Evolutionary conservation across 768 basidiomycete species (phyloP), one percentile per base, ranked within the genome.

Genomic region (Panaeolus papilionaceus): DNA sequence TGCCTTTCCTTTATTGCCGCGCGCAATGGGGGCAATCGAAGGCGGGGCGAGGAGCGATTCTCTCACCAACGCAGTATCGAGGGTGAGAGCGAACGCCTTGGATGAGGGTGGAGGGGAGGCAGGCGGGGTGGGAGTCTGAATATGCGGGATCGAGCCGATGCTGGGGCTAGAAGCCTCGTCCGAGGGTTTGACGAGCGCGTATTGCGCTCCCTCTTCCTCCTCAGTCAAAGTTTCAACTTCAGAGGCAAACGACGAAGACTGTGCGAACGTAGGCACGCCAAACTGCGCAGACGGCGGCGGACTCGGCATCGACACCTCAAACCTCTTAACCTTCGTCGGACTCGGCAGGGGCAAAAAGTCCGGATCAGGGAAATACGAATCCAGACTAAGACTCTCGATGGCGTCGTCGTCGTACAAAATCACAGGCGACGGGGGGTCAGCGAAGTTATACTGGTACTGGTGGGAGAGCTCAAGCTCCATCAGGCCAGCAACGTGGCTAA

Each of bases 51-150:
- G 20, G 23, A 54, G 64, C 4, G 14, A 62, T 51, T 64, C 37
- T n/a, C 28, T 49, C 42, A 49, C 47, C 69, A 65, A 47, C 16
- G 62, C 62, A 37, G 54, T 58, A 58, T 58, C 54, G 11, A 33
- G 61, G 68, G 51, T 39, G 67, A 67, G 51, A 51, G 45, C 64
- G 33, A 58, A 37, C 14, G 61, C 9, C 11, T 47, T 64, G 0
- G 39, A 61, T 39, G 69, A 65, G 18, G 74, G 71, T 8, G 79
- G 82, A 0, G 83, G 83, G 9, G 83, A 84, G 5, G 80, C 82
- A 1, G 83, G 83, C 1, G 83, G 83, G 3, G 83, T 84, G 8
- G 82, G 83, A 12, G 75, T 83, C 65, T 84, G 83, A 3, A 67
- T 61, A 14, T 66, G 63, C 8, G 63, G 62, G 12, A 66, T 63